Evolutionary conservation across 202 grass and related monocot genomes (phyloP).

Genomic region (Musa balbisiana): DNA sequence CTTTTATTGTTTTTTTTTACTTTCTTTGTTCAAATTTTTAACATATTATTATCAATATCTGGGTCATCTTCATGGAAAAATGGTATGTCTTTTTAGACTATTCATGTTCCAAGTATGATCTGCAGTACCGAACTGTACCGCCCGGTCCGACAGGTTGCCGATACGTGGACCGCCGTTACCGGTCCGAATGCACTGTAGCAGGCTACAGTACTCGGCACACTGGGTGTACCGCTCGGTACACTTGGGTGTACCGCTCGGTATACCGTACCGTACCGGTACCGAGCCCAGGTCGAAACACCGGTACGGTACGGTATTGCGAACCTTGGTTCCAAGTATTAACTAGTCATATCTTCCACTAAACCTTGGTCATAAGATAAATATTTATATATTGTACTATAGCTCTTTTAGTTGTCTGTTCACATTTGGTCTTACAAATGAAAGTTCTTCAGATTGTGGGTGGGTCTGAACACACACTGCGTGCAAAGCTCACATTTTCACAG

Average conservation of each 20-base stretch:
- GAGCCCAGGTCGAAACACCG: too few species aligned
- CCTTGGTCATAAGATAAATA: neutral
- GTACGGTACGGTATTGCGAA: too few species aligned
- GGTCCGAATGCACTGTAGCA: too few species aligned
- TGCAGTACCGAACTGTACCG: too few species aligned
- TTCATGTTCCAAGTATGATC: neutral
- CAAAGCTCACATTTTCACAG: conserved; percentile 96
- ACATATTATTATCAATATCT: neutral
- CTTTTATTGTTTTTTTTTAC: neutral
- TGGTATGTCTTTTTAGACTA: neutral
- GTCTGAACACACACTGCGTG: conserved; percentile 83
- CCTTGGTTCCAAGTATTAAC: neutral
- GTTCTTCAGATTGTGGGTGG: conserved; percentile 84
- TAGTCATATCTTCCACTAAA: neutral
- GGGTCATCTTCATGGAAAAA: neutral
- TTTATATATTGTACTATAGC: neutral
- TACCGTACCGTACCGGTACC: too few species aligned
- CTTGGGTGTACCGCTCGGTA: too few species aligned
- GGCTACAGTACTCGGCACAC: too few species aligned
- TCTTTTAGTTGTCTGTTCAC: neutral
- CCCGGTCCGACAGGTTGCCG: too few species aligned
- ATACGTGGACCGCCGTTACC: too few species aligned
- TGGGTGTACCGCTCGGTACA: too few species aligned
- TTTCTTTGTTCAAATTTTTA: neutral
- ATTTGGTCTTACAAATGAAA: conserved; percentile 4